phyloP scores from a whole-genome alignment of 164 flowering plant genomes.

The Echeveria elegans region DNA sequence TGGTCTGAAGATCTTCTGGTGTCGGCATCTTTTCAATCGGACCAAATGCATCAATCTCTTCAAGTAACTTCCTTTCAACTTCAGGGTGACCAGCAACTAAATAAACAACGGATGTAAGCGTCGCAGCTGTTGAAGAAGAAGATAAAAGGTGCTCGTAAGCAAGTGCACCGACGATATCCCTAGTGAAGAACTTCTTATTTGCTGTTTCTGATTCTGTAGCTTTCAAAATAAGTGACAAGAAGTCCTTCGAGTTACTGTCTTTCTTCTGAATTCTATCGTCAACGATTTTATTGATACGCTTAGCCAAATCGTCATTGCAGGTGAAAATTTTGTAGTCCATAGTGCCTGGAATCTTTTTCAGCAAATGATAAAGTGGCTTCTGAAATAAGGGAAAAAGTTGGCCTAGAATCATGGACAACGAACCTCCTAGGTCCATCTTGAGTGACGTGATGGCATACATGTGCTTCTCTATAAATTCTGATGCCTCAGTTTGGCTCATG shows the following conservation, averaged over 20 bases:
- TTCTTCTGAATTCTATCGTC: slow-evolving; percentile 33
- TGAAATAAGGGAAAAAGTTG: slow-evolving; percentile 71
- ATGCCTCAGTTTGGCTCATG: slow-evolving; percentile 23
- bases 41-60: slow-evolving; percentile 70
- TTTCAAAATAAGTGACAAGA: slow-evolving; percentile 57
- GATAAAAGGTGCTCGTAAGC: slow-evolving; percentile 88
- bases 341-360: slow-evolving; percentile 70
- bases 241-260: slow-evolving; percentile 47
- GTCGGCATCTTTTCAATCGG: slow-evolving; percentile 42
- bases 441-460: slow-evolving; percentile 75
- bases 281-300: slow-evolving; percentile 58
- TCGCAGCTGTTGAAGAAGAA: slow-evolving; percentile 72
- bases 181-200: slow-evolving; percentile 44
- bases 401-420: slow-evolving; percentile 72
- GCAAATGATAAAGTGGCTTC: slow-evolving; percentile 66
- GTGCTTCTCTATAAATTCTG: slow-evolving; percentile 71
- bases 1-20: slow-evolving; percentile 62
- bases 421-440: slow-evolving; percentile 90
- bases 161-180: slow-evolving; percentile 77
- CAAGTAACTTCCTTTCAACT: slow-evolving; percentile 65
- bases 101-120: slow-evolving; percentile 58
- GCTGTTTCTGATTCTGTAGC: slow-evolving; percentile 50
- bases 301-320: slow-evolving; percentile 31
- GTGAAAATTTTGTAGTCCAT: slow-evolving; percentile 49
- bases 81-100: slow-evolving; percentile 67